These are phyloP conservation scores for Pythium sukuiense DNA, from an alignment of 352 stramenopile genomes.

Conservation along the genomic window DNA sequence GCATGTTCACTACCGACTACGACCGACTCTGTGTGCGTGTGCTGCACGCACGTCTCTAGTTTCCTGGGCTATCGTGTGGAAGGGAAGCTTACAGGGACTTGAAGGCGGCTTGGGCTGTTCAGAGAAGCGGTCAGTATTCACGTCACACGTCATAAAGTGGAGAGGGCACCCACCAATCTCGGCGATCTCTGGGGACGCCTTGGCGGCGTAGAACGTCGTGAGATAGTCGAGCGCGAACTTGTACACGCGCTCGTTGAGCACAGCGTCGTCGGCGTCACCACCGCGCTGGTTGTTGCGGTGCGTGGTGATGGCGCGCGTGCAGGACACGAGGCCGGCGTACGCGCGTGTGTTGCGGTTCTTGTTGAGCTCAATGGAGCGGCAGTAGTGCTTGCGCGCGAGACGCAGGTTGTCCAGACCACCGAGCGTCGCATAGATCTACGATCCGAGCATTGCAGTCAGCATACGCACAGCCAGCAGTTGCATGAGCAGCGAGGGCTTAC, in stretches of 20 bases:
- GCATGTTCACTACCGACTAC: constrained; percentile 5
- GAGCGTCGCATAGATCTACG: constrained; percentile 39
- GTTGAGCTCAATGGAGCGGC: constrained; percentile 40
- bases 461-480: neutral
- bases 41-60: neutral
- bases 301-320: constrained; percentile 34
- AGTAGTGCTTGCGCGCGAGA: constrained; percentile 42
- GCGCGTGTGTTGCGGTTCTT: constrained; percentile 34
- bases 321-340: constrained; percentile 35
- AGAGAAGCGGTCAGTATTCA: constrained; percentile 1
- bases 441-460: too few relatives aligned
- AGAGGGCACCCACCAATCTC: constrained; percentile 26
- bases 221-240: constrained; percentile 35
- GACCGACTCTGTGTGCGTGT: neutral
- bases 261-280: constrained; percentile 34
- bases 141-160: neutral
- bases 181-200: constrained; percentile 29
- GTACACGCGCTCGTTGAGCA: constrained; percentile 39
- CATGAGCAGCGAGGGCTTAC: constrained; percentile 16
- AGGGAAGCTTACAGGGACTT: constrained; percentile 27
- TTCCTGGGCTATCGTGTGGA: neutral
- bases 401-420: constrained; percentile 37
- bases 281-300: constrained; percentile 30
- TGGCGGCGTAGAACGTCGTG: constrained; percentile 27
- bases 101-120: constrained; percentile 25